phyloP scores from a whole-genome alignment of 169 alveolate genomes.

The Plasmodium inui region DNA sequence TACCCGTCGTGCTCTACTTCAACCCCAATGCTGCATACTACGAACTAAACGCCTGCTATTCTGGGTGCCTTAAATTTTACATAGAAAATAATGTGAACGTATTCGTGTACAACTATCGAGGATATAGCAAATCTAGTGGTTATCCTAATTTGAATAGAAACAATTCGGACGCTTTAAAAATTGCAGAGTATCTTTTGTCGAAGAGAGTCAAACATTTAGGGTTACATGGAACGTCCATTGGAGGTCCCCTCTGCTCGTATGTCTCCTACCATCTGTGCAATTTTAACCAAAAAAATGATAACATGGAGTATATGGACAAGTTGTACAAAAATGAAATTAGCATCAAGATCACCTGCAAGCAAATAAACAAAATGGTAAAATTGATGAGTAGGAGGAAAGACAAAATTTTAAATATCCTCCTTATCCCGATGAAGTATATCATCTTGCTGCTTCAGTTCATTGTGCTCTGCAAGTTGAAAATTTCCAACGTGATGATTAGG shows the following conservation, averaged over 20 bases:
- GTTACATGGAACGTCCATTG: slow-evolving; percentile 71
- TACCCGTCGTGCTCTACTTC: slow-evolving; percentile 63
- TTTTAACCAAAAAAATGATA: slow-evolving; percentile 21
- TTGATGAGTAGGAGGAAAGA: slow-evolving; percentile 41
- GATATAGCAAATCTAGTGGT: slow-evolving; percentile 55
- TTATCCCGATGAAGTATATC: slow-evolving; percentile 32
- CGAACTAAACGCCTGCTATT: slow-evolving; percentile 69
- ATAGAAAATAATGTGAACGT: slow-evolving; percentile 54
- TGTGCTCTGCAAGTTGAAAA: slow-evolving; percentile 35
- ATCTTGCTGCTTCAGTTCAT: slow-evolving; percentile 33
- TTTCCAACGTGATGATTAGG: slow-evolving; percentile 10
- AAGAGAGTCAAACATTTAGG: slow-evolving; percentile 71
- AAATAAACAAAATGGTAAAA: slow-evolving; percentile 27
- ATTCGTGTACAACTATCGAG: slow-evolving; percentile 70
- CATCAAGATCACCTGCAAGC: slow-evolving; percentile 25
- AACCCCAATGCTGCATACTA: slow-evolving; percentile 72
- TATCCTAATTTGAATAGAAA: slow-evolving; percentile 63
- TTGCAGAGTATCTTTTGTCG: slow-evolving; percentile 61
- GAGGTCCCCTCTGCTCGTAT: slow-evolving; percentile 71
- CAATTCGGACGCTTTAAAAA: slow-evolving; percentile 60
- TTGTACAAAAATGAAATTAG: slow-evolving; percentile 41
- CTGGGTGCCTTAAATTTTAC: slow-evolving; percentile 45
- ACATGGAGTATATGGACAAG: slow-evolving; percentile 22
- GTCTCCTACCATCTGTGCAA: slow-evolving; percentile 66
- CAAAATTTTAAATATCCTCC: slow-evolving; percentile 20